A percentile compares a stretch with the other conserved stretches of the same genome.
Evolutionary conservation across 179 eudicot species (phyloP).

Genomic region (Silene coronaria): DNA sequence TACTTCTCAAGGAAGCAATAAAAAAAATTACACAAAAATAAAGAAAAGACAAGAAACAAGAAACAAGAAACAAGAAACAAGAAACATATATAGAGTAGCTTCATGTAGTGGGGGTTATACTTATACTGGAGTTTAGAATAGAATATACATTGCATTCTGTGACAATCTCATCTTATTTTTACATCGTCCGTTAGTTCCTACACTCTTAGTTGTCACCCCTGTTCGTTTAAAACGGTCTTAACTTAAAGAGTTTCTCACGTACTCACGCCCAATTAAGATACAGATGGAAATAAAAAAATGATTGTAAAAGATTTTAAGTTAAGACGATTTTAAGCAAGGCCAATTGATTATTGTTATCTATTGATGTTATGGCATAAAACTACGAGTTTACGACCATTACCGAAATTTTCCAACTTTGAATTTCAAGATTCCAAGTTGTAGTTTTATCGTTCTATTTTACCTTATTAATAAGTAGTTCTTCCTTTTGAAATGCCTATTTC

Average conservation of each 20-base stretch:
- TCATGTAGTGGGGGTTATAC: conserved; percentile 1
- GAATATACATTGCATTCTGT: conserved; percentile 4
- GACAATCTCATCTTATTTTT: not conserved
- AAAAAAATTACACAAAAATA: not conserved
- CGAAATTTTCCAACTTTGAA: not conserved
- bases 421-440: not conserved
- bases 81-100: not conserved
- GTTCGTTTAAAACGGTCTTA: too few species aligned
- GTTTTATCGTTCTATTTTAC: conserved; percentile 3
- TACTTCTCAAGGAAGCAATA: not conserved
- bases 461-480: too few species aligned
- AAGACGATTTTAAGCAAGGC: too few species aligned
- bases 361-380: too few species aligned
- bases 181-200: not conserved
- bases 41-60: conserved; percentile 1
- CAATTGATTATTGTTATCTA: too few species aligned
- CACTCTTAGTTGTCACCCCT: too few species aligned
- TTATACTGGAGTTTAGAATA: not conserved
- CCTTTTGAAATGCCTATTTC: too few species aligned
- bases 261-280: too few species aligned
- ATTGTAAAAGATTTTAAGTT: too few species aligned
- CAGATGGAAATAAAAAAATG: too few species aligned
- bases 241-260: too few species aligned
- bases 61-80: conserved; percentile 4
- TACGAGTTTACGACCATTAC: not conserved